A percentile compares a stretch with the other conserved stretches of the same genome.
Conservation (phyloP, 345 rosid genomes). For the Melastoma malabathricum region DNA sequence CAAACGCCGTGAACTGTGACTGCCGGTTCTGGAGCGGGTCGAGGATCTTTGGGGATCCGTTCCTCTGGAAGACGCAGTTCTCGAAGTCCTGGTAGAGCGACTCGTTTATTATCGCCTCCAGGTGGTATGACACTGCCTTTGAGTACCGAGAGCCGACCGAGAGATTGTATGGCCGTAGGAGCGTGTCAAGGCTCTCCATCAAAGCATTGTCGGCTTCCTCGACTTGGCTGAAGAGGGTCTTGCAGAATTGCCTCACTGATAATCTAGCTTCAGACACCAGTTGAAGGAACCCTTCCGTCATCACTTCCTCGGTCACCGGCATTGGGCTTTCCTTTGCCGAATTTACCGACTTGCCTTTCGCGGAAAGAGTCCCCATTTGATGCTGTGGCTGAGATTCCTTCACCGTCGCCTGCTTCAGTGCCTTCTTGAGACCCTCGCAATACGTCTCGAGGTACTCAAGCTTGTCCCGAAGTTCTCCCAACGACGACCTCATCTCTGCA, state of each 20-base stretch:
- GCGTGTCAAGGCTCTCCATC: conserved; percentile 40
- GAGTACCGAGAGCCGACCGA: conserved; percentile 52
- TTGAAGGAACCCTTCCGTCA: conserved; percentile 90
- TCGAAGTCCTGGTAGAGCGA: conserved; percentile 81
- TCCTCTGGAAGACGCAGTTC: conserved; percentile 64
- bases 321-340: conserved; percentile 24
- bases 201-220: conserved; percentile 50
- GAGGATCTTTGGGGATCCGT: conserved; percentile 55
- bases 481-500: conserved; percentile 61
- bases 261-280: conserved; percentile 86
- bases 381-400: conserved; percentile 19
- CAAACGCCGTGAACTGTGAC: conserved; percentile 62
- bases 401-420: conserved; percentile 49
- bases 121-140: conserved; percentile 55
- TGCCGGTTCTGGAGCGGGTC: conserved; percentile 75
- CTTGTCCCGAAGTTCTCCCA: conserved; percentile 62
- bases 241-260: conserved; percentile 89
- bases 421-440: conserved; percentile 72
- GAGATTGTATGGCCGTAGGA: conserved; percentile 55
- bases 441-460: conserved; percentile 73
- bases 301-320: conserved; percentile 81
- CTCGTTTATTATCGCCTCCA: conserved; percentile 76
- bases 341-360: conserved; percentile 26
- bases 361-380: conserved; percentile 18
- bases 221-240: conserved; percentile 51